Base-by-base conservation (phyloP, 257 asterid genomes). In the Nicotiana otophora region DNA sequence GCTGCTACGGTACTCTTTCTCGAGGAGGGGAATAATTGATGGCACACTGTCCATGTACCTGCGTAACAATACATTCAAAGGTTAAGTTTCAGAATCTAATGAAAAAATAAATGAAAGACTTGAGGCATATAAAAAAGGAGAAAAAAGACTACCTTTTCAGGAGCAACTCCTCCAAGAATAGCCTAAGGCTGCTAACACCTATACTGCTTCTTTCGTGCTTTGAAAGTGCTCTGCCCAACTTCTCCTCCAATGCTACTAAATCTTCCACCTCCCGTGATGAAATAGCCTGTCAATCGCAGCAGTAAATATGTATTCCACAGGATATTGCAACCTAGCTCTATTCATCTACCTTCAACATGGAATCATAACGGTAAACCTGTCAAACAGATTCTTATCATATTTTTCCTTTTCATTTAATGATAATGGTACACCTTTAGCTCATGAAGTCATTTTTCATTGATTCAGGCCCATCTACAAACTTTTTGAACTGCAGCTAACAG, bases 41-140 rank as follows among this genome's bases (percentile, higher is more conserved):
- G 99, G 99, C 60, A 95, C 97, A 60, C 95, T 92, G 82, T 95
- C 95, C 98, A 94, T 90, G 82, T 95, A 95, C 97, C 99, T 95
- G 80, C 61, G 26, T 66, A 72, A 7, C 39, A 85, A 80, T 62
- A 81, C 83, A 82, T 61, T 86, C 77, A 39, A 23, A 74, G 15
- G 62, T 82, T 75, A 85, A 23, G 88, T 82, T 82, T 33, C 60
- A 64, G 82, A 69, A 83, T 55, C 42, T 10, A 78, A 64, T 54
- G 58, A 33, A 77, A 39, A n/a, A 60, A 60, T 26, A 78, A 48
- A 36, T 46, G 79, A 23, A 72, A 42, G 54, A 81, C 33, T 65
- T 57, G 51, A 15, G 51, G 30, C 69, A 19, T 53, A 62, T 39
- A 23, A 85, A 77, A 83, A 55, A 14, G 28, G 7, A 61, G 19